Percentiles rank a stretch among this genome's conserved stretches.
These are phyloP conservation scores for Ogataea hybrid DNA, from an alignment of 1,139 yeast genomes.

Conservation along the genomic window DNA sequence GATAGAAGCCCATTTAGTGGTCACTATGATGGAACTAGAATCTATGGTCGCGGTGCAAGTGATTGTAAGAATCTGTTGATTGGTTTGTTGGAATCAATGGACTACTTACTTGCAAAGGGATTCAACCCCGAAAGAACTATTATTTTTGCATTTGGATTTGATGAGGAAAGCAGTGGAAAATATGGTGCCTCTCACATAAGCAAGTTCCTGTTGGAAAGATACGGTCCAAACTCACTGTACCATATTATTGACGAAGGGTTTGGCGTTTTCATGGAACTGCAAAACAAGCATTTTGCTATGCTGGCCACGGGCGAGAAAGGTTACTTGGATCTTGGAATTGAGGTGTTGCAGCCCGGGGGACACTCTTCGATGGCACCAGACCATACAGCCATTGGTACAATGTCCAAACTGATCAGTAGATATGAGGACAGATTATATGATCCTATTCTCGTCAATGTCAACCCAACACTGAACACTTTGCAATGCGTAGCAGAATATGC, in stretches of 20 bases:
- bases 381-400: conserved; percentile 66
- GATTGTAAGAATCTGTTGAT: conserved; percentile 61
- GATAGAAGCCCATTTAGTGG: conserved; percentile 67
- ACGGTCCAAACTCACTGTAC: conserved; percentile 54
- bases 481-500: conserved; percentile 46
- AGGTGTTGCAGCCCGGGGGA: conserved; percentile 60
- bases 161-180: conserved; percentile 64
- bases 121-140: conserved; percentile 55
- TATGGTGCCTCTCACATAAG: conserved; percentile 52
- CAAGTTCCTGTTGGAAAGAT: conserved; percentile 41
- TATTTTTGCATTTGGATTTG: conserved; percentile 62
- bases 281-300: conserved; percentile 40
- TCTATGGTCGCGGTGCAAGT: conserved; percentile 66
- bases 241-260: conserved; percentile 65
- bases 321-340: conserved; percentile 45
- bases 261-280: conserved; percentile 25
- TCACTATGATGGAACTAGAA: conserved; percentile 52
- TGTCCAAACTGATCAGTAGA: conserved; percentile 46
- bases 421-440: conserved; percentile 51
- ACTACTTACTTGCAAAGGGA: conserved; percentile 39
- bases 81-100: conserved; percentile 57
- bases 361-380: conserved; percentile 70
- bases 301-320: conserved; percentile 71
- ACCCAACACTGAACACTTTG: conserved; percentile 46
- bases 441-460: conserved; percentile 41